phyloP scores from a whole-genome alignment of 1,284 basidiomycete genomes.

The Ganoderma leucocontextum region DNA sequence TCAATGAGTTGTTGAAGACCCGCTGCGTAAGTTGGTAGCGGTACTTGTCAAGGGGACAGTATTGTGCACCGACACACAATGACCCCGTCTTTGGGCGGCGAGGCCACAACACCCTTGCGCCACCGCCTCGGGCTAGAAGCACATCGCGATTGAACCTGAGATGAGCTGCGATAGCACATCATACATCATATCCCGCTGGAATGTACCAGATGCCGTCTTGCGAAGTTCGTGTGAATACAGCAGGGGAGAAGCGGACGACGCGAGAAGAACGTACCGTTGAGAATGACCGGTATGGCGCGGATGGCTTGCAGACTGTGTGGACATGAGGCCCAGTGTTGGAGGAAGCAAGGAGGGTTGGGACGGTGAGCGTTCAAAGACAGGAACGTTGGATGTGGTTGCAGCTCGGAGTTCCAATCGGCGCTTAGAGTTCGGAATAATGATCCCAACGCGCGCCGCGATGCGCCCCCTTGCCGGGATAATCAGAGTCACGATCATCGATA shows the following conservation, averaged over 20 bases:
- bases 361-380: neutral
- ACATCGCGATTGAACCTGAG: constrained; percentile 1
- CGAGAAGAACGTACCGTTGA: constrained; percentile 1
- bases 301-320: no score
- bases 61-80: neutral
- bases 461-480: neutral
- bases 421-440: neutral
- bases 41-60: neutral
- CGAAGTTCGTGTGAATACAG: constrained; percentile 2
- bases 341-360: neutral
- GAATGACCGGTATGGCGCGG: neutral
- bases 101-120: neutral
- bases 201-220: neutral
- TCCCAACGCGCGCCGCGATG: neutral
- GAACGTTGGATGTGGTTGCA: neutral
- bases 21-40: neutral
- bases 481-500: neutral
- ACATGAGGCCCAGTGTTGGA: neutral
- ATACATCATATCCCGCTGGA: neutral
- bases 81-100: neutral
- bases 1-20: neutral
- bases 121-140: neutral
- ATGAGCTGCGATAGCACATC: constrained; percentile 4
- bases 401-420: neutral
- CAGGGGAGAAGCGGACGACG: neutral